phyloP scores from a whole-genome alignment of 83 land plant species.

The Diphasiastrum complanatum region DNA sequence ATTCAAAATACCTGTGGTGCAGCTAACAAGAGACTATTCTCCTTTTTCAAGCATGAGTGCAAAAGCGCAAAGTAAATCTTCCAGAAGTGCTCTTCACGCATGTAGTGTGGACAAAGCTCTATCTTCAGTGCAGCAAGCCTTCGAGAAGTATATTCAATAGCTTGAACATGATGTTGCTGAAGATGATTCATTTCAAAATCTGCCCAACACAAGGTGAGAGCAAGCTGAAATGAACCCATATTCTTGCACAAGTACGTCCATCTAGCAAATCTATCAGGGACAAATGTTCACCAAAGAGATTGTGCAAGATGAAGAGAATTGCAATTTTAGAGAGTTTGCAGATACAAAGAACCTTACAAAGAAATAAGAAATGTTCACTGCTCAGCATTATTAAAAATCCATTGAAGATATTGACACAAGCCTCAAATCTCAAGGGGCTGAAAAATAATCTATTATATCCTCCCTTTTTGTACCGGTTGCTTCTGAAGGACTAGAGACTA shows the following conservation, averaged over 20 bases:
- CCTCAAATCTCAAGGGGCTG: constrained; percentile 20
- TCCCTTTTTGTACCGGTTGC: neutral
- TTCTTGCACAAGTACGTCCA: neutral
- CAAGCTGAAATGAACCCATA: too few relatives aligned
- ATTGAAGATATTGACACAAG: constrained; percentile 16
- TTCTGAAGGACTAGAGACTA: neutral
- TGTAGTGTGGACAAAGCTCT: constrained; percentile 77
- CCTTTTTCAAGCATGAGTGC: constrained; percentile 69
- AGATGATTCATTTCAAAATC: constrained; percentile 80
- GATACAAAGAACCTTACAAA: neutral
- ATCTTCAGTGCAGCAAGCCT: constrained; percentile 68
- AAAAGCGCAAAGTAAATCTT: constrained; percentile 79
- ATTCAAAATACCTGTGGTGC: constrained; percentile 55
- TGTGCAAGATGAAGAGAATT: too few relatives aligned
- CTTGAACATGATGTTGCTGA: constrained; percentile 75
- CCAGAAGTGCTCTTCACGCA: constrained; percentile 85
- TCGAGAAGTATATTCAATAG: constrained; percentile 54
- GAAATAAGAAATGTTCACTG: neutral
- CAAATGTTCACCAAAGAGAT: neutral
- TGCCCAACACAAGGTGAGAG: constrained; percentile 24
- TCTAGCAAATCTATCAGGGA: neutral
- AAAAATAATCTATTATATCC: neutral
- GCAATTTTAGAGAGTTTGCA: too few relatives aligned
- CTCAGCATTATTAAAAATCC: neutral
- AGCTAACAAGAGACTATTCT: constrained; percentile 59